Evolutionary conservation across 495 filamentous ascomycete genomes (phyloP).

Genomic region (Hyphodiscus hymeniophilus): DNA sequence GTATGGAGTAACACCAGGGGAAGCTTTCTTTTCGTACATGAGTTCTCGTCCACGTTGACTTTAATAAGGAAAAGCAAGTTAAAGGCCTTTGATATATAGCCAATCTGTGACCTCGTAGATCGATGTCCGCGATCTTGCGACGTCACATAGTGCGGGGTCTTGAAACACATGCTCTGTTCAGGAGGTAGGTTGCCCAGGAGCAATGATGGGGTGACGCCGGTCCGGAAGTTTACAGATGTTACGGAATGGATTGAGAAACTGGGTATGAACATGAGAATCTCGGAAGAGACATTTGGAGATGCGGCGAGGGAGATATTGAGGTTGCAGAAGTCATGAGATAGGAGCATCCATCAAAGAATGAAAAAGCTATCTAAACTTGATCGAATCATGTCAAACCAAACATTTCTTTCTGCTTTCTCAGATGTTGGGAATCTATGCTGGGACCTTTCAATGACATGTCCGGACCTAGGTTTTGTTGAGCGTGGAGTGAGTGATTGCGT

Average conservation of each 20-base stretch:
- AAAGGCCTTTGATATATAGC: too few relatives aligned
- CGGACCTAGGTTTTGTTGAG: too few relatives aligned
- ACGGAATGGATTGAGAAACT: slow-evolving; percentile 26
- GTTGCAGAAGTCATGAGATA: slow-evolving; percentile 13
- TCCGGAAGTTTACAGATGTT: slow-evolving; percentile 18
- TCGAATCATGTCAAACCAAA: too few relatives aligned
- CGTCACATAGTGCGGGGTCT: slow-evolving; percentile 29
- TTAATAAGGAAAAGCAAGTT: too few relatives aligned
- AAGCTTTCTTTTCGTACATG: slow-evolving; percentile 27
- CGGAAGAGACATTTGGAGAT: slow-evolving; percentile 31
- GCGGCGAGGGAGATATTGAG: slow-evolving; percentile 26
- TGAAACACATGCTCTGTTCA: slow-evolving; percentile 20
- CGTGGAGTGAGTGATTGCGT: too few relatives aligned
- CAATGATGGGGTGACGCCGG: slow-evolving; percentile 21
- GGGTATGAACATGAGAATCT: slow-evolving; percentile 21
- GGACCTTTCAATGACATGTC: too few relatives aligned
- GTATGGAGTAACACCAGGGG: slow-evolving; percentile 23
- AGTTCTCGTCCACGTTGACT: slow-evolving; percentile 11
- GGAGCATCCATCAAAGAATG: too few relatives aligned
- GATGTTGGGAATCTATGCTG: too few relatives aligned
- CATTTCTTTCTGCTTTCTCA: too few relatives aligned
- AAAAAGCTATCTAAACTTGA: too few relatives aligned
- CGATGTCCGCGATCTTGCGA: slow-evolving; percentile 33
- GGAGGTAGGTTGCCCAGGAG: slow-evolving; percentile 28
- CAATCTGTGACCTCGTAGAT: too few relatives aligned